A percentile compares a stretch with the other conserved stretches of the same genome.
phyloP scores from a whole-genome alignment of 2,329 filamentous ascomycete genomes.

The Fusarium sororula region DNA sequence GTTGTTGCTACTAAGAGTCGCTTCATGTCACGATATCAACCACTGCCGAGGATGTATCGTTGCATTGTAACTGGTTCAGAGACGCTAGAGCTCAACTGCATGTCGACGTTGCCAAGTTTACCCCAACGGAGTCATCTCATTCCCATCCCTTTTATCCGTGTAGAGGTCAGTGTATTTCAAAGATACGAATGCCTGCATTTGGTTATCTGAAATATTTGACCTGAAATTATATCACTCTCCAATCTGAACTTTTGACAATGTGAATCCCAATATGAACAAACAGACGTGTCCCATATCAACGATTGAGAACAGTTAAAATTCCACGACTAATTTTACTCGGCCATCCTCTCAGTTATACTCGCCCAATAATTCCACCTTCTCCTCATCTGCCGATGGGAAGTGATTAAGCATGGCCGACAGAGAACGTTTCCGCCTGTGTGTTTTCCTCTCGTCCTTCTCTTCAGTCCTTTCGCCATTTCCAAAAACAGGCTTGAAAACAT shows the following conservation, averaged over 20 bases:
- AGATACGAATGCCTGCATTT: background rate
- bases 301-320: background rate
- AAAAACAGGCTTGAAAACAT: conserved; percentile 68
- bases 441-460: conserved; percentile 34
- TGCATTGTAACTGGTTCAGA: background rate
- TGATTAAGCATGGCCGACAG: conserved; percentile 14
- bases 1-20: background rate
- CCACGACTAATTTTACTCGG: too few relatives aligned
- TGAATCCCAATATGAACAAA: background rate
- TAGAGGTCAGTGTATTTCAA: background rate
- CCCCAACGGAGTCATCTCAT: conserved; percentile 35
- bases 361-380: conserved; percentile 37
- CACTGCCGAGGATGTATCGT: conserved; percentile 24
- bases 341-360: conserved; percentile 3
- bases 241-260: background rate
- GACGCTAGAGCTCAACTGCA: conserved; percentile 39
- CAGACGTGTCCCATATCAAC: background rate
- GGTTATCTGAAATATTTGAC: background rate
- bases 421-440: conserved; percentile 1
- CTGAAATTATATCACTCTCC: background rate
- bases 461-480: conserved; percentile 83
- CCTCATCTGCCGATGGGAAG: conserved; percentile 29
- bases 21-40: conserved; percentile 2
- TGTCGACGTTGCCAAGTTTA: conserved; percentile 16
- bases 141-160: conserved; percentile 16